phyloP scores from a whole-genome alignment of 495 filamentous ascomycete genomes.

The Geoglossum glabrum region DNA sequence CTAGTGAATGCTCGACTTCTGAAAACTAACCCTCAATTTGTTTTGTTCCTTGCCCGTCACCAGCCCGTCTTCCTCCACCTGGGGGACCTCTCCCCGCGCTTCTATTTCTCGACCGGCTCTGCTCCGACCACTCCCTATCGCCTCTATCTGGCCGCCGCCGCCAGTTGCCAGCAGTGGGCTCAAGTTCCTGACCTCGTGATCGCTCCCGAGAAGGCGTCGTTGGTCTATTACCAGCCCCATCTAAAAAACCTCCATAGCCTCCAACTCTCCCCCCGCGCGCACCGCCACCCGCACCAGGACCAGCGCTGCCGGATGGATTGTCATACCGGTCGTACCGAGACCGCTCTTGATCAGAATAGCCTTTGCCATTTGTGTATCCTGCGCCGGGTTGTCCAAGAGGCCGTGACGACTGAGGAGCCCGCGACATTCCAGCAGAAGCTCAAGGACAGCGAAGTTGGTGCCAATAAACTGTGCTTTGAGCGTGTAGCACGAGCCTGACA shows the following conservation, averaged over 20 bases:
- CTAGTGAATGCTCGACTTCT: background rate
- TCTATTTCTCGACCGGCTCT: conserved; percentile 10
- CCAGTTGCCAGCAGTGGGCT: conserved; percentile 9
- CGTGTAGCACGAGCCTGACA: background rate
- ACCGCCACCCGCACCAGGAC: background rate
- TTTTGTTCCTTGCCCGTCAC: conserved; percentile 16
- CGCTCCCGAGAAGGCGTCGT: conserved; percentile 15
- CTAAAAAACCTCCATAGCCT: conserved; percentile 22
- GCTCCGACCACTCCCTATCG: conserved; percentile 12
- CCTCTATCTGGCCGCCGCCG: conserved; percentile 14
- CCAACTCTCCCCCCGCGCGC: conserved; percentile 17
- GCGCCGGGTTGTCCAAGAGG: background rate
- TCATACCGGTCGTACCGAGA: background rate
- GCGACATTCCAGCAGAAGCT: background rate
- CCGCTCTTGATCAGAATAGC: background rate
- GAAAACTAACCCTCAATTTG: conserved; percentile 20
- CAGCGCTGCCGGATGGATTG: background rate
- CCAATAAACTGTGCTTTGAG: background rate
- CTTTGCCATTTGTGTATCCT: background rate
- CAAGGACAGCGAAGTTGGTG: background rate
- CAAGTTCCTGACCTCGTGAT: conserved; percentile 4
- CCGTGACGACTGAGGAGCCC: background rate
- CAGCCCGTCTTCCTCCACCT: conserved; percentile 1
- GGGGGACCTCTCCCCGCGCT: conserved; percentile 3
- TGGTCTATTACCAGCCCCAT: conserved; percentile 8